phyloP scores from a whole-genome alignment of 169 alveolate genomes.

The Blepharisma undulans region DNA sequence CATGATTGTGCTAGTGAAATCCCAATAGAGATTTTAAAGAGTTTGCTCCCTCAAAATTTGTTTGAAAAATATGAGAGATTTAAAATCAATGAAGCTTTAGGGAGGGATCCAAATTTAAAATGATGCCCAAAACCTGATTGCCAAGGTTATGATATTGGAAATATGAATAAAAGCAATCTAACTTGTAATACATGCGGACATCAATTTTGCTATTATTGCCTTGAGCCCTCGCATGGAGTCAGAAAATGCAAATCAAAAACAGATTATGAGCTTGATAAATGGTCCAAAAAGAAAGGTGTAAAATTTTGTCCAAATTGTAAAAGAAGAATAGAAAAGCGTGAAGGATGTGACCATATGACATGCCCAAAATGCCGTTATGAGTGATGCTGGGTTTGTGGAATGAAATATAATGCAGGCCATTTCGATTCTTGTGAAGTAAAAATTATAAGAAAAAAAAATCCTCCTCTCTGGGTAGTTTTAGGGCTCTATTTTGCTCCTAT shows the following conservation, averaged over 20 bases:
- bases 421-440: slow-evolving; percentile 38
- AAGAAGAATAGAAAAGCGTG: slow-evolving; percentile 40
- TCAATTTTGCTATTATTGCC: slow-evolving; percentile 44
- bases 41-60: neutral
- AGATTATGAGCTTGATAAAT: slow-evolving; percentile 24
- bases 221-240: slow-evolving; percentile 28
- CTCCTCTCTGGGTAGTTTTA: neutral
- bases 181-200: slow-evolving; percentile 28
- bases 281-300: neutral
- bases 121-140: slow-evolving; percentile 52
- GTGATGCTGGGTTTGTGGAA: slow-evolving; percentile 49
- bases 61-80: slow-evolving; percentile 33
- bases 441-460: slow-evolving; percentile 5
- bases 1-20: slow-evolving; percentile 20
- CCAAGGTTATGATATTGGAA: slow-evolving; percentile 43
- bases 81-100: neutral
- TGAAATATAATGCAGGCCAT: slow-evolving; percentile 24
- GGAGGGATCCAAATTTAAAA: slow-evolving; percentile 15
- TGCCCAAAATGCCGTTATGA: slow-evolving; percentile 46
- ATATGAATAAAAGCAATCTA: neutral
- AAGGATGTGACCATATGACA: slow-evolving; percentile 50
- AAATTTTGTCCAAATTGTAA: slow-evolving; percentile 51
- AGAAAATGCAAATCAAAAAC: neutral
- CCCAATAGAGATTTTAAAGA: neutral
- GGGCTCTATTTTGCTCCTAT: neutral